Conservation (phyloP, 192 early-diverging fungal genomes). For the Podila minutissima region DNA sequence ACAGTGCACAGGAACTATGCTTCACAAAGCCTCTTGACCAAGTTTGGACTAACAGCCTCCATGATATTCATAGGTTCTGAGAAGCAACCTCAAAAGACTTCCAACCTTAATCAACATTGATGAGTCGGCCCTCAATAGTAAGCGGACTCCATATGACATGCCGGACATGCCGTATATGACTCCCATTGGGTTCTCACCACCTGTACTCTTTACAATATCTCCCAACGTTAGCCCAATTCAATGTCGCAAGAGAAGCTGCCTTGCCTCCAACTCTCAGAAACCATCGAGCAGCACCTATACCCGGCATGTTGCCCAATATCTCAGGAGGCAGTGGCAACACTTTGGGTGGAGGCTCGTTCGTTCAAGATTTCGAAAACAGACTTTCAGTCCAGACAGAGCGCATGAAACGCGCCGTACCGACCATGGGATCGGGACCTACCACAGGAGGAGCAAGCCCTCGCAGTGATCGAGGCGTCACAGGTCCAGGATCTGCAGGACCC, state of each 20-base stretch:
- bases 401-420: slow-evolving; percentile 37
- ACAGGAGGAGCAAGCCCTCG: slow-evolving; percentile 16
- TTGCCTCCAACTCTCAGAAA: neutral
- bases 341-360: slow-evolving; percentile 33
- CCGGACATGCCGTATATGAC: too few relatives aligned
- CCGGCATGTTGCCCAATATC: slow-evolving; percentile 10
- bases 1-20: neutral
- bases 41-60: neutral
- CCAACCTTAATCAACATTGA: slow-evolving; percentile 64
- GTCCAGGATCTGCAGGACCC: neutral
- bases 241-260: slow-evolving; percentile 28
- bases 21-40: too few relatives aligned
- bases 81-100: slow-evolving; percentile 51
- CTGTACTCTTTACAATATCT: neutral
- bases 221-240: slow-evolving; percentile 28
- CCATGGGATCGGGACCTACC: slow-evolving; percentile 8
- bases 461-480: slow-evolving; percentile 5
- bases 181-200: too few relatives aligned
- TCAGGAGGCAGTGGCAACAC: neutral
- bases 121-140: slow-evolving; percentile 52
- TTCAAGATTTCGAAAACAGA: slow-evolving; percentile 44
- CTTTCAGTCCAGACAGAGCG: slow-evolving; percentile 46
- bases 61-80: slow-evolving; percentile 41
- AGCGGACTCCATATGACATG: neutral
- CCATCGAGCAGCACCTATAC: slow-evolving; percentile 28